phyloP scores from a whole-genome alignment of 2,329 filamentous ascomycete species.

The Phyllosticta paracitricarpa region DNA sequence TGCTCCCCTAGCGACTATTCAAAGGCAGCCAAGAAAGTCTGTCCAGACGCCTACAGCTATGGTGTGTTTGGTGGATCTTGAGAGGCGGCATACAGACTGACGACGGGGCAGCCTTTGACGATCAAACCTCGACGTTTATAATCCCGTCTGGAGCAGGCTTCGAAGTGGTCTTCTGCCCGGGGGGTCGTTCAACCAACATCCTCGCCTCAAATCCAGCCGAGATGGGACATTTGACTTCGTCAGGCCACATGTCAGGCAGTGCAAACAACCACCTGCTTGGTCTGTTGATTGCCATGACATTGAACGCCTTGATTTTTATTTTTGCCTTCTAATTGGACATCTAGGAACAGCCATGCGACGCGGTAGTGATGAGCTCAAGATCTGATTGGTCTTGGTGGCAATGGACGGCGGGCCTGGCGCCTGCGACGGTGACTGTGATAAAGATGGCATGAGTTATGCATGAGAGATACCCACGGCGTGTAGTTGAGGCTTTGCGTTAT shows the following conservation, averaged over 20 bases:
- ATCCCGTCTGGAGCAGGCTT: constrained; percentile 59
- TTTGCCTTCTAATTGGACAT: constrained; percentile 2
- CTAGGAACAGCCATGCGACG: not conserved
- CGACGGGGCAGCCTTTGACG: constrained; percentile 41
- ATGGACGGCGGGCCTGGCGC: not conserved
- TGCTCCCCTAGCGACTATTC: constrained; percentile 63
- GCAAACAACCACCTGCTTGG: constrained; percentile 1
- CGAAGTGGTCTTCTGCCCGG: constrained; percentile 69
- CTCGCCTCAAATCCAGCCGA: constrained; percentile 28
- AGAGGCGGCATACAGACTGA: not conserved
- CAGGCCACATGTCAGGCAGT: not conserved
- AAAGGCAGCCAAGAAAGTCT: constrained; percentile 60
- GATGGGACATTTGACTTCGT: constrained; percentile 22
- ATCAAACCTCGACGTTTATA: constrained; percentile 48
- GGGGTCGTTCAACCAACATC: constrained; percentile 41
- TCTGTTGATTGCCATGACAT: constrained; percentile 8
- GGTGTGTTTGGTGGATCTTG: constrained; percentile 40
- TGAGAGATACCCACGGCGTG: not conserved
- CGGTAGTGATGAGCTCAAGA: not conserved
- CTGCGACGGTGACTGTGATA: not conserved
- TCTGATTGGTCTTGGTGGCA: not conserved
- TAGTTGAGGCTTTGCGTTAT: not conserved
- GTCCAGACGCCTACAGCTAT: constrained; percentile 77
- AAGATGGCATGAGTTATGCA: not conserved
- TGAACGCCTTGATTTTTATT: constrained; percentile 1